Conservation (phyloP, 2,329 filamentous ascomycete species). For the Curvularia verruculosa region DNA sequence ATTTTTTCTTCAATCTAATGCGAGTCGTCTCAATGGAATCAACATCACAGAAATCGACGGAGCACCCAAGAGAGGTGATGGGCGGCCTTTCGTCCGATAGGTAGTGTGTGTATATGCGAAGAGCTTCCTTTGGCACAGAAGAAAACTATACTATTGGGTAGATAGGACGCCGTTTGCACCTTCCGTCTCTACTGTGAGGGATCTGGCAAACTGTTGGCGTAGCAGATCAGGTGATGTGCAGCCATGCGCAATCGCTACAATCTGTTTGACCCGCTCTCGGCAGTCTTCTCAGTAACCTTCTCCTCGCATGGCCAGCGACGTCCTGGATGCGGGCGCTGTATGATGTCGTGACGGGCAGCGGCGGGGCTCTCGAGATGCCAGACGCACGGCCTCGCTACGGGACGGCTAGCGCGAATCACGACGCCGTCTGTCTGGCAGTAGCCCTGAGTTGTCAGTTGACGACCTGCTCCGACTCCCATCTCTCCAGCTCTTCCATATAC, state of each 20-base stretch:
- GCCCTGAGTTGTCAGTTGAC: slow-evolving; percentile 33
- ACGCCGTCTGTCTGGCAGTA: slow-evolving; percentile 27
- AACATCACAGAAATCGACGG: neutral
- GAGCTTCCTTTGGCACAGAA: neutral
- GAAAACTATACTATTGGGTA: neutral
- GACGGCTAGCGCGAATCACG: slow-evolving; percentile 27
- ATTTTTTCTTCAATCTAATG: neutral
- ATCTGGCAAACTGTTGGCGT: slow-evolving; percentile 10
- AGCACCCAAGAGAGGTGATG: neutral
- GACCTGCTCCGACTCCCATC: slow-evolving; percentile 27
- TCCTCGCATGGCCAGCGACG: neutral
- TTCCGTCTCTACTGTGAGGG: slow-evolving; percentile 12
- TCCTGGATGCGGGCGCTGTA: neutral
- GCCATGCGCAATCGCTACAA: neutral
- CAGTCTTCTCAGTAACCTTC: neutral
- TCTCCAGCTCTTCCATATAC: slow-evolving; percentile 15
- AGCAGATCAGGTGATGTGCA: slow-evolving; percentile 6
- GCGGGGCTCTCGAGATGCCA: slow-evolving; percentile 13
- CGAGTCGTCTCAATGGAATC: neutral
- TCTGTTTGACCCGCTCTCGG: neutral
- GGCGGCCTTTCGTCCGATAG: neutral
- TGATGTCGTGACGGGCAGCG: slow-evolving; percentile 15
- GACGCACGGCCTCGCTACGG: slow-evolving; percentile 27
- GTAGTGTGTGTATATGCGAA: neutral
- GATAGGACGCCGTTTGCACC: neutral